These are phyloP conservation scores for Mesostigma viride DNA, from an alignment of 139 green algal genomes.

Conservation along the genomic window DNA sequence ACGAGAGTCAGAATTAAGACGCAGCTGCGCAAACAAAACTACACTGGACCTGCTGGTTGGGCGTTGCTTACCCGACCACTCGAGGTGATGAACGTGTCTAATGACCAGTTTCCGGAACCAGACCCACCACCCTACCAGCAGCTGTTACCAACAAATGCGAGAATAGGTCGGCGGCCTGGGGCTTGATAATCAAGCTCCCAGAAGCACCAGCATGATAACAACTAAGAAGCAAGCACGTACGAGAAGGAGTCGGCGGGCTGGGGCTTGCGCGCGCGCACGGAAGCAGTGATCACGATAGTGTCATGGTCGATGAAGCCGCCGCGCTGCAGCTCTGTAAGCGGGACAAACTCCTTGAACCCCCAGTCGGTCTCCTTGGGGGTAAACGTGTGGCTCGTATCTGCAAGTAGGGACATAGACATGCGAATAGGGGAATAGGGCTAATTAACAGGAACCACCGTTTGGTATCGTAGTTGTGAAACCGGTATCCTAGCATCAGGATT, in stretches of 20 bases:
- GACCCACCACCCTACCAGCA: not conserved
- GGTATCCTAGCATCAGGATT: not conserved
- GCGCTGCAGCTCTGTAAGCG: slow-evolving; percentile 43
- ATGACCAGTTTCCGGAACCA: not conserved
- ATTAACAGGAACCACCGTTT: not conserved
- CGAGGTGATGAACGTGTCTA: too few relatives aligned
- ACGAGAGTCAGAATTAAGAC: too few relatives aligned
- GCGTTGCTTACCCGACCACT: too few relatives aligned
- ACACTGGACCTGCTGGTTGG: too few relatives aligned
- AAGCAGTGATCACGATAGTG: slow-evolving; percentile 43
- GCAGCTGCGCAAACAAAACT: too few relatives aligned
- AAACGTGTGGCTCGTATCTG: slow-evolving; percentile 57
- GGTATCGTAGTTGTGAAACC: not conserved
- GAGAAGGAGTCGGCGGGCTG: slow-evolving; percentile 3
- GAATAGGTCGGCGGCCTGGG: not conserved
- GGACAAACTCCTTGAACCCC: slow-evolving; percentile 77
- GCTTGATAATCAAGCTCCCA: not conserved
- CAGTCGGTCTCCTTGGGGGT: slow-evolving; percentile 55
- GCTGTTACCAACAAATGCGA: not conserved
- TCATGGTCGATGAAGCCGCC: slow-evolving; percentile 58
- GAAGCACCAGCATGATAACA: too few relatives aligned
- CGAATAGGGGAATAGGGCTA: not conserved
- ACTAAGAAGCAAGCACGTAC: not conserved
- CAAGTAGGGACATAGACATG: too few relatives aligned
- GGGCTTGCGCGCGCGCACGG: slow-evolving; percentile 23